Evolutionary conservation across 2,329 filamentous ascomycete genomes (phyloP), one percentile per base, ranked within the genome.

Genomic region (Myotisia sp.): DNA sequence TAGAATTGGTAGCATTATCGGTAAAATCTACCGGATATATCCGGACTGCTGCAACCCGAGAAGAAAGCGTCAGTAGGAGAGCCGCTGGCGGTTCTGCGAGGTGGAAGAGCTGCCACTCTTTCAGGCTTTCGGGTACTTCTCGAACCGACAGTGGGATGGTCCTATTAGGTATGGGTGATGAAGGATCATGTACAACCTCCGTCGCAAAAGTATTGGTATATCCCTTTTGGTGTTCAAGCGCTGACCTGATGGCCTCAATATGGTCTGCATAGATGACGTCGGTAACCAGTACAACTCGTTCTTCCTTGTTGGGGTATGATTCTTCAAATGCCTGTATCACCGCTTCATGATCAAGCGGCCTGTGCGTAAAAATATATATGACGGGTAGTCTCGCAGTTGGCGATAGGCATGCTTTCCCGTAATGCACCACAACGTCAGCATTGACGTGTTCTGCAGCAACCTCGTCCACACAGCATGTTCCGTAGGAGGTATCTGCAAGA

Each of bases 401-500:
- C 5, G 85, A 94, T 16, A 98, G 66, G 51, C 90, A 98, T 0
- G 87, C 79, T 34, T 90, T 70, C 3, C 90, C 90, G 48, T 95
- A 98, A 54, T 98, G 90, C 9, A 98, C 78, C 1, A 95, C 81
- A 0, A 85, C 82, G 41, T 95, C 79, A 5, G 90, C 86, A 48
- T 84, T 71, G 10, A 84, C 79, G 54, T 98, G 90, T 55, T 98
- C 86, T 2, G 90, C 90, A 0, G 90, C 90, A 26, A 95, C 78
- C 60, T 98, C 90, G 50, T 98, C 90, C 12, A 95, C 86, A 50
- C 90, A 98, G 60, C 90, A 98, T 0, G 87, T 79, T 39, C 90
- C 92, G 58, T 95, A 98, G 2, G 87, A 94, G 2, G 90, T 95
- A 56, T 98, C 90, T 20, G 79, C 90, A 12, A 98, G 65, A 40